Conservation (phyloP, 129 eudicot genomes). For the Pittosporum tobira region DNA sequence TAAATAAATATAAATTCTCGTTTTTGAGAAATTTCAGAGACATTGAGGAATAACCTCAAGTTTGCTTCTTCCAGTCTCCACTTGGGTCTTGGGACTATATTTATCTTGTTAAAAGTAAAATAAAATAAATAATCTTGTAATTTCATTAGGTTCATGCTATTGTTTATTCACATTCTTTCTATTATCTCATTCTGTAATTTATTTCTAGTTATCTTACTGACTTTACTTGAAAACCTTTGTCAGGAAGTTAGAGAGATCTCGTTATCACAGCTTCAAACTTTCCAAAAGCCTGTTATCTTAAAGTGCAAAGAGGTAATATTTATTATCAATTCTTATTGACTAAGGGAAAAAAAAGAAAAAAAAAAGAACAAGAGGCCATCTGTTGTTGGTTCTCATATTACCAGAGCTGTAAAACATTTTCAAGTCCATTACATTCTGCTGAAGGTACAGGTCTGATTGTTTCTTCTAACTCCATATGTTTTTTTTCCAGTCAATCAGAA, state of each 20-base stretch:
- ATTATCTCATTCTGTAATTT: background rate
- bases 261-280: constrained; percentile 61
- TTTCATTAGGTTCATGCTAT: no score
- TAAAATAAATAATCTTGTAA: no score
- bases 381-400: background rate
- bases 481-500: constrained; percentile 74
- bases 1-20: no score
- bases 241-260: constrained; percentile 94
- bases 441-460: background rate
- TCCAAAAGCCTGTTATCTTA: constrained; percentile 52
- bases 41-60: no score
- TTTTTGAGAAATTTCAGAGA: no score
- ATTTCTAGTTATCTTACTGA: constrained; percentile 1
- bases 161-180: background rate
- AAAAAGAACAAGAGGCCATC: background rate
- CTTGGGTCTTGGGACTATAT: no score
- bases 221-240: constrained; percentile 5
- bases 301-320: constrained; percentile 92
- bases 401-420: background rate
- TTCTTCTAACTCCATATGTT: constrained; percentile 11
- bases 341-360: no score
- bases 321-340: no score
- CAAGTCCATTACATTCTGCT: background rate
- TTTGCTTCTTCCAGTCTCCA: no score
- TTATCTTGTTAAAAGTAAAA: no score